Conservation (phyloP, 176 grass and related monocot genomes). For the Musa schizocarpa region DNA sequence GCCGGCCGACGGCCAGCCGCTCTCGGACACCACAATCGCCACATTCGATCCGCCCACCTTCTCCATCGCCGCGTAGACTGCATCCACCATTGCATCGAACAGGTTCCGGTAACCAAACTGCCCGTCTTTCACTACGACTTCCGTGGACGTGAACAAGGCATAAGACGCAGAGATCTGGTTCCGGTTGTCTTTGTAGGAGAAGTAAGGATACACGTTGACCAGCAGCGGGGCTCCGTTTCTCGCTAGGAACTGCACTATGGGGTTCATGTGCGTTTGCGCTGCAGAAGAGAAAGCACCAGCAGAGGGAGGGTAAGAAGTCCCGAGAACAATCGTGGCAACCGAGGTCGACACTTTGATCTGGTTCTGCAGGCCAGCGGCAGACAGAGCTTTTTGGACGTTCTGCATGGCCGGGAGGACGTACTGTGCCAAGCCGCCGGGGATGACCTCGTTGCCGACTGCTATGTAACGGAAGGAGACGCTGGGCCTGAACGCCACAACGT, state of each 20-base stretch:
- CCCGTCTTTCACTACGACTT: slow-evolving; percentile 29
- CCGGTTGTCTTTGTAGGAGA: slow-evolving; percentile 24
- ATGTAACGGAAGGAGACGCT: slow-evolving; percentile 46
- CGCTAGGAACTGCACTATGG: slow-evolving; percentile 31
- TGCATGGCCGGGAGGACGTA: slow-evolving; percentile 55
- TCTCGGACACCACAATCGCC: slow-evolving; percentile 50
- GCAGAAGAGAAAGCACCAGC: slow-evolving; percentile 21
- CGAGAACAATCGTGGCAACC: slow-evolving; percentile 20
- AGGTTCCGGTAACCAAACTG: slow-evolving; percentile 43
- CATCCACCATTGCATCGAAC: slow-evolving; percentile 50
- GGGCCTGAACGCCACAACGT: slow-evolving; percentile 35
- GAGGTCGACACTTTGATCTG: slow-evolving; percentile 52
- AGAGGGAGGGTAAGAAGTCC: slow-evolving; percentile 39
- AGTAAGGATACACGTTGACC: slow-evolving; percentile 72
- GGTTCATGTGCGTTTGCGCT: slow-evolving; percentile 2
- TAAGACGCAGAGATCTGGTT: slow-evolving; percentile 17
- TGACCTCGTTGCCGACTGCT: slow-evolving; percentile 62
- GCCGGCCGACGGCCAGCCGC: slow-evolving; percentile 61
- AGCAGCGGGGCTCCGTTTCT: slow-evolving; percentile 45
- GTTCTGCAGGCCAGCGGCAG: slow-evolving; percentile 14
- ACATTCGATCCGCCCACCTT: slow-evolving; percentile 14
- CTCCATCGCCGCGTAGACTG: slow-evolving; percentile 42
- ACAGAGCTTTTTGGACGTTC: slow-evolving; percentile 38
- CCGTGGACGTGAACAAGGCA: slow-evolving; percentile 37
- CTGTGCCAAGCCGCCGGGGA: background rate